phyloP scores from a whole-genome alignment of 129 eudicot species.

The Flaveria ramosissima region DNA sequence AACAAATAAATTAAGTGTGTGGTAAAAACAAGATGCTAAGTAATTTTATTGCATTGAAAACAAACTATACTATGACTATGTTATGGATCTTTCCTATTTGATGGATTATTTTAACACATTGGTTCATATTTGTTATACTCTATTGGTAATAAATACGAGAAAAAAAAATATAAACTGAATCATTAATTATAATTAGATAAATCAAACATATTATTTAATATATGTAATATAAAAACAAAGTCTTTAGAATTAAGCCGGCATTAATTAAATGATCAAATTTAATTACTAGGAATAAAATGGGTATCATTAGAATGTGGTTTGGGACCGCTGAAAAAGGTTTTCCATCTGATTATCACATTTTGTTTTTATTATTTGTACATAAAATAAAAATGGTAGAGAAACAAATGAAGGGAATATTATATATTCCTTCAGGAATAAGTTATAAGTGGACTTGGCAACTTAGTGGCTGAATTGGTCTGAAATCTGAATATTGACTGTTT shows the following conservation, averaged over 20 bases:
- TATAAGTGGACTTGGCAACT: constrained; percentile 12
- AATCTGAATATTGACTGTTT: constrained; percentile 14
- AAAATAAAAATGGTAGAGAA: not conserved
- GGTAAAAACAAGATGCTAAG: not conserved
- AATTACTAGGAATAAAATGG: not conserved
- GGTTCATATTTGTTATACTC: no score
- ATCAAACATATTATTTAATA: no score
- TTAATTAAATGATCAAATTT: not conserved
- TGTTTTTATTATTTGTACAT: not conserved
- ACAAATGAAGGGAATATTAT: not conserved
- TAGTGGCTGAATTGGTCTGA: constrained; percentile 22
- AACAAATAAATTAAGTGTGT: not conserved
- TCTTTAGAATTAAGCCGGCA: not conserved
- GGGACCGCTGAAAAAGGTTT: not conserved
- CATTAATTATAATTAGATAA: no score
- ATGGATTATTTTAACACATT: no score
- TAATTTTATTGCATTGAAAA: no score
- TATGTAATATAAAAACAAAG: not conserved
- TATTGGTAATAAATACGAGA: no score
- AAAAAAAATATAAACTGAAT: no score
- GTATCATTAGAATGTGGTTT: not conserved
- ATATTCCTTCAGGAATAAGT: not conserved
- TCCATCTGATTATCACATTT: not conserved
- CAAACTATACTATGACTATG: no score
- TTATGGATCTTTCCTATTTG: no score